Conservation (phyloP, 2,329 filamentous ascomycete genomes). For the Clonostachys byssicola region DNA sequence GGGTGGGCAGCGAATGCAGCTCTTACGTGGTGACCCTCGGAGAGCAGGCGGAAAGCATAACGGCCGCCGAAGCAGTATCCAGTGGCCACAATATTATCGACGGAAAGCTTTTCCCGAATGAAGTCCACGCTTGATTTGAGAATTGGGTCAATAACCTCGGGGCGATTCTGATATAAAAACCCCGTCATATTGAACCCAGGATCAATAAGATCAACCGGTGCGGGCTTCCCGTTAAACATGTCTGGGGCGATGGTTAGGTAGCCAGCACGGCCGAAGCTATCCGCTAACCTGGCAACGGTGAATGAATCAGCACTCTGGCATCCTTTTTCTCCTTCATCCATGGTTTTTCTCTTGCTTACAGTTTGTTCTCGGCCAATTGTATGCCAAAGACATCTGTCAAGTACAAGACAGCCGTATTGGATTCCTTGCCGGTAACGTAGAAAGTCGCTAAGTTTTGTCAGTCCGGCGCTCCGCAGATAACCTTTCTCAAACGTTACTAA, state of each 20-base stretch:
- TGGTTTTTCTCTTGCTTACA: background rate
- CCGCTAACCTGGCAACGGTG: conserved; percentile 9
- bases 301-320: background rate
- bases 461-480: background rate
- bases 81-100: conserved; percentile 42
- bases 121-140: conserved; percentile 8
- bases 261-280: conserved; percentile 16
- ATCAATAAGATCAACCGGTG: conserved; percentile 9
- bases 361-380: conserved; percentile 8
- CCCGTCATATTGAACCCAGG: conserved; percentile 10
- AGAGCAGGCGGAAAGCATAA: conserved; percentile 48
- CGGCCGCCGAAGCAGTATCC: conserved; percentile 61
- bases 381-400: conserved; percentile 17
- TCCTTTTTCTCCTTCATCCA: background rate
- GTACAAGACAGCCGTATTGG: conserved; percentile 8
- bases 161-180: conserved; percentile 10
- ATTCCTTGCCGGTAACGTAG: conserved; percentile 4
- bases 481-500: background rate
- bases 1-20: conserved; percentile 60
- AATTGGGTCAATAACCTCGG: conserved; percentile 11
- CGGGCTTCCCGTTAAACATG: conserved; percentile 13
- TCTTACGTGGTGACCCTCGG: conserved; percentile 41
- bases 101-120: conserved; percentile 33
- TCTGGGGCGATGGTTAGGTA: conserved; percentile 16
- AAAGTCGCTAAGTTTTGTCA: conserved; percentile 3